These are phyloP conservation scores for Zygosaccharomyces sapae DNA, from an alignment of 1,139 yeast species.

Conservation along the genomic window DNA sequence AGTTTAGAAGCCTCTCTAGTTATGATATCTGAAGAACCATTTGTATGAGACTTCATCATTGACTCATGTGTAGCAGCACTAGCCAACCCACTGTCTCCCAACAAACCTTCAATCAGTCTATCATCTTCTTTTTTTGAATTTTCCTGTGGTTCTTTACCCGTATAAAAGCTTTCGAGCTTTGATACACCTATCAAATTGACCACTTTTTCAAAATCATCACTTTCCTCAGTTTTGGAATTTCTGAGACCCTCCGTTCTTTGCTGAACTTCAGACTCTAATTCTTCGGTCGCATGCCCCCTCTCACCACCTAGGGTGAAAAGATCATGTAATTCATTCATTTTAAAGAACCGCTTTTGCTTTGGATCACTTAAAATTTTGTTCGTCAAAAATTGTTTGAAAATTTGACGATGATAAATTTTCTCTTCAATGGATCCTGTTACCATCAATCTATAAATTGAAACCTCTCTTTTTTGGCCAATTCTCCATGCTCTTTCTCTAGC, in stretches of 20 bases:
- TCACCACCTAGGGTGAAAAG: constrained; percentile 80
- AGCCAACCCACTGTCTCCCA: constrained; percentile 55
- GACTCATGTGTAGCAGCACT: constrained; percentile 70
- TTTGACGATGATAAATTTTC: constrained; percentile 92
- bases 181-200: constrained; percentile 48
- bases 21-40: constrained; percentile 52
- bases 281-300: constrained; percentile 46
- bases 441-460: constrained; percentile 87
- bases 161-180: constrained; percentile 44
- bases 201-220: constrained; percentile 55
- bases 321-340: constrained; percentile 87
- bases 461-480: constrained; percentile 89
- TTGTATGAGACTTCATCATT: constrained; percentile 53
- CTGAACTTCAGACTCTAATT: constrained; percentile 32
- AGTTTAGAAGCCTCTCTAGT: constrained; percentile 73
- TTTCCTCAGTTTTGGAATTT: constrained; percentile 36
- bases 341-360: constrained; percentile 87
- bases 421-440: constrained; percentile 96
- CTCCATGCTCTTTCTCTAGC: constrained; percentile 98
- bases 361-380: constrained; percentile 95
- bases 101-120: constrained; percentile 68
- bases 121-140: constrained; percentile 47
- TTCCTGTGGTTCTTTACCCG: constrained; percentile 48
- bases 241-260: constrained; percentile 30
- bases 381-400: constrained; percentile 88